phyloP scores from a whole-genome alignment of 768 basidiomycete species.

The Leccinum uliginosum region DNA sequence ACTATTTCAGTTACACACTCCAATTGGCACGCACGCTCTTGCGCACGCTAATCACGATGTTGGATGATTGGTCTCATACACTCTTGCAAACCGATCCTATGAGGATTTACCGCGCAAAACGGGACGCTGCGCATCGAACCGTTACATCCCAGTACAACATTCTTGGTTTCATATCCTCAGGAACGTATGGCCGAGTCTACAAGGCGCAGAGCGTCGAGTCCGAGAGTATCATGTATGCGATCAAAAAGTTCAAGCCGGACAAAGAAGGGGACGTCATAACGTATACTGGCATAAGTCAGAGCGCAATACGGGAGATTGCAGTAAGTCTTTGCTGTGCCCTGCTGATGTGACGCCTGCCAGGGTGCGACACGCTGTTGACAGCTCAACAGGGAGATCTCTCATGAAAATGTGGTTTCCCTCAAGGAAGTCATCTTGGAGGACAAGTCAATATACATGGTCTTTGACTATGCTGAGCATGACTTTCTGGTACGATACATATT shows the following conservation, averaged over 20 bases:
- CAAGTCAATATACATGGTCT: slow-evolving; percentile 99
- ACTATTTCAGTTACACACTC: neutral
- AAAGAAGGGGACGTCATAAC: slow-evolving; percentile 96
- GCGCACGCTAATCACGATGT: slow-evolving; percentile 23
- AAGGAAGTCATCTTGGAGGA: slow-evolving; percentile 96
- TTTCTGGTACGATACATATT: slow-evolving; percentile 62
- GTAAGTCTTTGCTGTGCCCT: slow-evolving; percentile 39
- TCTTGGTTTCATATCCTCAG: slow-evolving; percentile 96
- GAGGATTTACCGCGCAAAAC: slow-evolving; percentile 77
- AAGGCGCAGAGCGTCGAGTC: slow-evolving; percentile 81
- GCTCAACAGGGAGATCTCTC: slow-evolving; percentile 86
- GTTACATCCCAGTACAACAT: slow-evolving; percentile 86
- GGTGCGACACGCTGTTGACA: slow-evolving; percentile 27
- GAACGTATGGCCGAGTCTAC: slow-evolving; percentile 98
- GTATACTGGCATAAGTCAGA: slow-evolving; percentile 97
- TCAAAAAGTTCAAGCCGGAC: slow-evolving; percentile 99
- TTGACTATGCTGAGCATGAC: slow-evolving; percentile 98
- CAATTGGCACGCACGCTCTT: neutral
- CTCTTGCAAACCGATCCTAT: slow-evolving; percentile 63
- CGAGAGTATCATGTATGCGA: slow-evolving; percentile 76
- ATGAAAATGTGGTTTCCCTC: slow-evolving; percentile 88
- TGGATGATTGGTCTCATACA: slow-evolving; percentile 35
- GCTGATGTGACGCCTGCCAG: slow-evolving; percentile 16
- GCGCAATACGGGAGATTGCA: slow-evolving; percentile 94
- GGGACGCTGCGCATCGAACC: slow-evolving; percentile 61